Conservation (phyloP, 495 filamentous ascomycete genomes). For the Neurospora tetrasperma region DNA sequence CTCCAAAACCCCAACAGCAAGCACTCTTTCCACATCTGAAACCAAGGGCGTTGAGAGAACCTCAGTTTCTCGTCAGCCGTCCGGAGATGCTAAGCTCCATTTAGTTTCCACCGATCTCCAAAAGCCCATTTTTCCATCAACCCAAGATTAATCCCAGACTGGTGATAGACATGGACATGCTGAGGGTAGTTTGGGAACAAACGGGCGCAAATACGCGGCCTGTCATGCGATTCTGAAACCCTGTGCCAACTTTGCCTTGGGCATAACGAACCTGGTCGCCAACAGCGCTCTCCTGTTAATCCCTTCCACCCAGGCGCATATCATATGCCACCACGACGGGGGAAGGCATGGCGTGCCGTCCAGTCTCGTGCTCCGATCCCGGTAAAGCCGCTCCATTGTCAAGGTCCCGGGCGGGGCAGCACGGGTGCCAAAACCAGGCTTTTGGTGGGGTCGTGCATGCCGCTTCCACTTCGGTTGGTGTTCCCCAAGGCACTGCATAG, state of each 20-base stretch:
- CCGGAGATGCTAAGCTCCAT: not conserved
- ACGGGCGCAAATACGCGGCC: not conserved
- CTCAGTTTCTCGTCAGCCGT: not conserved
- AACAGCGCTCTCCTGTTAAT: not conserved
- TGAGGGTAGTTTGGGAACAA: not conserved
- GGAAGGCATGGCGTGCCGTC: not conserved
- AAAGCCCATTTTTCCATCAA: not conserved
- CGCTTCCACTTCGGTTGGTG: not conserved
- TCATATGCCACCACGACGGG: not conserved
- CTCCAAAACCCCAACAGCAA: not conserved
- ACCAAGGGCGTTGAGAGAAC: not conserved
- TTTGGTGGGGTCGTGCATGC: not conserved
- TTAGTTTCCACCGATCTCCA: not conserved
- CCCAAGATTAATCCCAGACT: not conserved
- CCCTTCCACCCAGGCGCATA: not conserved
- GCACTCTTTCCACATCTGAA: not conserved
- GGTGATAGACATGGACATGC: not conserved
- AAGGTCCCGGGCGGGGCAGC: not conserved
- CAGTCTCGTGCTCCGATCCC: not conserved
- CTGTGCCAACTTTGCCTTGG: not conserved
- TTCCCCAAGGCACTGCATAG: not conserved
- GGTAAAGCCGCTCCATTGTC: not conserved
- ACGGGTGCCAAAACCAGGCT: not conserved
- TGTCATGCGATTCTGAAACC: not conserved
- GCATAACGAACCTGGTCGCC: not conserved